Evolutionary conservation across 225 moss, liverwort and hornwort species (phyloP).

Genomic region (Bryoerythrophyllum caledonicum): DNA sequence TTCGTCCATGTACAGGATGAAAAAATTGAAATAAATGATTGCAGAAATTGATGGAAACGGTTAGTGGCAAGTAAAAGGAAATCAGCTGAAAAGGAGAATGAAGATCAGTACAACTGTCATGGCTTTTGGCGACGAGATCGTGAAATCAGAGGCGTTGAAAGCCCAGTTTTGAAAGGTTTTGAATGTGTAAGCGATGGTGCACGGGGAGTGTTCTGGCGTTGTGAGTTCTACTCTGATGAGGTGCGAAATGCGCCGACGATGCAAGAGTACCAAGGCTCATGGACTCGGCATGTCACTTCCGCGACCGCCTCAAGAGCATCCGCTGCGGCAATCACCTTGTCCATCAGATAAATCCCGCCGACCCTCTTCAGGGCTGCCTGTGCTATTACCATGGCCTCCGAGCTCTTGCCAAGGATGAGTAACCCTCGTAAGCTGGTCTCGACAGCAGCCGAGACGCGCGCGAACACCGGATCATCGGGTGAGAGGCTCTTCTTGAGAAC

Average conservation of each 20-base stretch:
- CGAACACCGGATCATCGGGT: constrained; percentile 78
- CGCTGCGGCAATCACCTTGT: constrained; percentile 72
- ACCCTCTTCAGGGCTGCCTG: constrained; percentile 77
- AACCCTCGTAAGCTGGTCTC: constrained; percentile 80
- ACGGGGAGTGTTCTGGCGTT: background rate
- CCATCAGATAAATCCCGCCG: constrained; percentile 77
- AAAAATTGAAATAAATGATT: background rate
- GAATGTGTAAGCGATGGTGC: background rate
- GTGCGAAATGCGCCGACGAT: constrained; percentile 27
- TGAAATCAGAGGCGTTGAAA: constrained; percentile 6
- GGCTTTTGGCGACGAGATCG: background rate
- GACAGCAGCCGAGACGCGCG: constrained; percentile 80
- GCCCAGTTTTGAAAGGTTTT: background rate
- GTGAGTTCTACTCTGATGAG: constrained; percentile 16
- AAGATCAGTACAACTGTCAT: background rate
- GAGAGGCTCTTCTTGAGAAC: constrained; percentile 88
- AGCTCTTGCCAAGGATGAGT: constrained; percentile 71
- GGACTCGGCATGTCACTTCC: constrained; percentile 72
- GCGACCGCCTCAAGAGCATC: constrained; percentile 73
- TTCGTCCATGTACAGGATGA: background rate
- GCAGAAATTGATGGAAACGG: background rate
- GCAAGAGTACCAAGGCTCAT: constrained; percentile 91
- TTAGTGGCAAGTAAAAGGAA: background rate
- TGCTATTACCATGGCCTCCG: constrained; percentile 67
- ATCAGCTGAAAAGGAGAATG: background rate